phyloP scores from a whole-genome alignment of 768 basidiomycete genomes.

The Harrya chromipes region DNA sequence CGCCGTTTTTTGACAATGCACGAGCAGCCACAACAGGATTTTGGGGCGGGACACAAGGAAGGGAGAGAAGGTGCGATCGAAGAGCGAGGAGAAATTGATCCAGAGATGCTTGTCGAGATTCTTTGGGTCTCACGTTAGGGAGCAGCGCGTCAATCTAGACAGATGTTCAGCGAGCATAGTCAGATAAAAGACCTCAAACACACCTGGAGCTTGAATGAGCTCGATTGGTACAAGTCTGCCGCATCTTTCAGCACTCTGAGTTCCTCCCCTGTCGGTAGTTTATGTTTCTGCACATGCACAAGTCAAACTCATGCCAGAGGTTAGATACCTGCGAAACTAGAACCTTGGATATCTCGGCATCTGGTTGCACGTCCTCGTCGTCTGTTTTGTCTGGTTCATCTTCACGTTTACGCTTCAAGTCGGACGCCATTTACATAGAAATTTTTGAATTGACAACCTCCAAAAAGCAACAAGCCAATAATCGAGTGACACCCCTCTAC shows the following conservation, averaged over 20 bases:
- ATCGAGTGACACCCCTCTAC: too few species aligned
- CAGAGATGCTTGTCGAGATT: slow-evolving; percentile 51
- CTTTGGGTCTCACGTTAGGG: slow-evolving; percentile 66
- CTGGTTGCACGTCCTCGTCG: not conserved
- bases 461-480: too few species aligned
- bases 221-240: slow-evolving; percentile 69
- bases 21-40: slow-evolving; percentile 68
- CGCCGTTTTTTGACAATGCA: slow-evolving; percentile 46
- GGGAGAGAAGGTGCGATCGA: slow-evolving; percentile 57
- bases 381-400: slow-evolving; percentile 1
- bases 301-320: not conserved
- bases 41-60: slow-evolving; percentile 55
- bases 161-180: slow-evolving; percentile 9
- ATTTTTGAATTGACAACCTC: not conserved
- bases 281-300: slow-evolving; percentile 25
- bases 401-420: slow-evolving; percentile 29
- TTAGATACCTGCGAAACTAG: not conserved
- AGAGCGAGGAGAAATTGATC: slow-evolving; percentile 68
- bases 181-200: slow-evolving; percentile 1
- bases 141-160: slow-evolving; percentile 75
- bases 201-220: slow-evolving; percentile 83
- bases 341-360: slow-evolving; percentile 16
- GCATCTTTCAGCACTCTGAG: slow-evolving; percentile 71
- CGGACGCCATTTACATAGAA: slow-evolving; percentile 17
- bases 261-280: slow-evolving; percentile 68